Conservation (phyloP, 1,284 basidiomycete species). For the Cutaneotrichosporon dermatis region DNA sequence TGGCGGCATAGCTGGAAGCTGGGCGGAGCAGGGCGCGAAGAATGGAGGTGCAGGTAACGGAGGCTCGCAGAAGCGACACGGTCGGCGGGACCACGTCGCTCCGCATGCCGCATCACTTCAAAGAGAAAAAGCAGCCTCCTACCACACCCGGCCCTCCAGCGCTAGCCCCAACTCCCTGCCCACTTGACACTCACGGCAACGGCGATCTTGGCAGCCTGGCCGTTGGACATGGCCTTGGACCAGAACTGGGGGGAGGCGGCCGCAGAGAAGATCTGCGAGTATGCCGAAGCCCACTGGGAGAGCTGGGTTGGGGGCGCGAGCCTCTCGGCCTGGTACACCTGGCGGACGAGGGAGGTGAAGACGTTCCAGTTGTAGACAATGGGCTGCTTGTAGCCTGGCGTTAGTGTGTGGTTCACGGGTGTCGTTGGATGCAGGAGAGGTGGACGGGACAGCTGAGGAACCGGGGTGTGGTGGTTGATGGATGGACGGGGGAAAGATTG, state of each 20-base stretch:
- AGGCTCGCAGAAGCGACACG: neutral
- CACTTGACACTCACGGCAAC: conserved; percentile 67
- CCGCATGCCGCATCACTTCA: neutral
- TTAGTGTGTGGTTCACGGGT: neutral
- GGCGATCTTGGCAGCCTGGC: conserved; percentile 72
- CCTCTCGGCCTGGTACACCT: conserved; percentile 84
- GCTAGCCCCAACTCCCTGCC: too few species aligned
- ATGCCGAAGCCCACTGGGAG: conserved; percentile 62
- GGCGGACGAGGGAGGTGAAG: conserved; percentile 75
- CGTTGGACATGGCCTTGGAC: conserved; percentile 63
- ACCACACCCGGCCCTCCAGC: too few species aligned
- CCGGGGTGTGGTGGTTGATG: neutral
- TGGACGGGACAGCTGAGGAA: neutral
- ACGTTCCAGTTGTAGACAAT: conserved; percentile 79
- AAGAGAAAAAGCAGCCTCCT: too few species aligned
- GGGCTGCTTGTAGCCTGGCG: conserved; percentile 73
- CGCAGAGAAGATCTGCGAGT: conserved; percentile 66
- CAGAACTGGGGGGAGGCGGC: conserved; percentile 66
- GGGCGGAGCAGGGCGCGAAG: too few species aligned
- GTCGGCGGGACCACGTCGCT: neutral
- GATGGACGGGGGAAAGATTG: neutral
- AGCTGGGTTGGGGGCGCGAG: conserved; percentile 74
- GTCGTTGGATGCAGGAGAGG: neutral
- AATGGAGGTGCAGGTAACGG: too few species aligned
- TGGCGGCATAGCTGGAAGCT: too few species aligned